A percentile compares a stretch with the other conserved stretches of the same genome.
These are phyloP conservation scores for Fremontodendron californicum DNA, from an alignment of 345 rosid genomes.

Conservation along the genomic window DNA sequence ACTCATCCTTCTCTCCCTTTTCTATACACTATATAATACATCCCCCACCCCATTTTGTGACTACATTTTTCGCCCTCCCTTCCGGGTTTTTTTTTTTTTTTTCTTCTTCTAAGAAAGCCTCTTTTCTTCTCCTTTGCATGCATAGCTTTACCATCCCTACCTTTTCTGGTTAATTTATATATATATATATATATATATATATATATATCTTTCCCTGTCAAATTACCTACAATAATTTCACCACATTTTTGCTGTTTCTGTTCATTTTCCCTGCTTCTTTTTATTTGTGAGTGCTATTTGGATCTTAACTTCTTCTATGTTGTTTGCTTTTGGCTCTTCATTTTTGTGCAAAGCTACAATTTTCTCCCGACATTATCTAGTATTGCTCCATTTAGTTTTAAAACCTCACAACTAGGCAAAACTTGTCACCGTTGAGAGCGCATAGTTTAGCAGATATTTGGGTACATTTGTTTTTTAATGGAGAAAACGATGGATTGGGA, in stretches of 20 bases:
- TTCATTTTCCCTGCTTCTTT: background rate
- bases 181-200: too few relatives aligned
- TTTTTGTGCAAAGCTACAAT: background rate
- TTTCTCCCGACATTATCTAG: conserved; percentile 2
- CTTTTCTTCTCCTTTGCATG: background rate
- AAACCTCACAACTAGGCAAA: background rate
- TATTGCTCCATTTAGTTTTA: background rate
- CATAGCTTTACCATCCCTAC: background rate
- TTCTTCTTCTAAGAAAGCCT: background rate
- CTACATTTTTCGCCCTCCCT: conserved; percentile 6
- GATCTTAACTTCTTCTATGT: background rate
- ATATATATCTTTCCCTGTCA: background rate
- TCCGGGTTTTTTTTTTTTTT: background rate
- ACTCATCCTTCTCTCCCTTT: background rate
- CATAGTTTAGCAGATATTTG: background rate
- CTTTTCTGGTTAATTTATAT: background rate
- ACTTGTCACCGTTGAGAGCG: background rate
- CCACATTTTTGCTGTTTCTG: background rate
- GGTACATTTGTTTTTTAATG: background rate
- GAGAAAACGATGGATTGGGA: conserved; percentile 27
- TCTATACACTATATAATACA: background rate
- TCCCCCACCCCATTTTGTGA: background rate
- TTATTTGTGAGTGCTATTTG: background rate
- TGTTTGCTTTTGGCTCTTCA: background rate
- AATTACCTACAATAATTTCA: background rate